phyloP scores from a whole-genome alignment of 2,329 filamentous ascomycete genomes.

The Verticillium zaregamsianum region DNA sequence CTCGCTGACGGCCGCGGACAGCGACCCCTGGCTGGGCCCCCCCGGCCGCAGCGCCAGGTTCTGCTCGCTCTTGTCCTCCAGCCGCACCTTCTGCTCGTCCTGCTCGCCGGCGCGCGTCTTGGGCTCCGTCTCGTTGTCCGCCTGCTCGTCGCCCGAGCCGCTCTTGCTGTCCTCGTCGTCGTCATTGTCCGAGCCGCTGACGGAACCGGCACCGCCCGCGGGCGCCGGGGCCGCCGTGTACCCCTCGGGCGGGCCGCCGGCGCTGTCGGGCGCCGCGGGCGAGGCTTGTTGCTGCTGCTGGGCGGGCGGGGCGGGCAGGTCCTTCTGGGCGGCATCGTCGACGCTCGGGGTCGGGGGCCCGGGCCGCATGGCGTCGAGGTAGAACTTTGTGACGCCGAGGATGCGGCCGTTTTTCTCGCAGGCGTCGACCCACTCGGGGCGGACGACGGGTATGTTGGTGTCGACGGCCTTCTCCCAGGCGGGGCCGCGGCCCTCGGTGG shows the following conservation, averaged over 20 bases:
- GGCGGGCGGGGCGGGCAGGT: conserved; percentile 21
- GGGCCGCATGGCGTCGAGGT: conserved; percentile 71
- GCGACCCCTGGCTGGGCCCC: conserved; percentile 15
- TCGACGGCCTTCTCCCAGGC: conserved; percentile 96
- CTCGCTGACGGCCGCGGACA: conserved; percentile 18
- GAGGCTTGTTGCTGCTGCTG: conserved; percentile 15
- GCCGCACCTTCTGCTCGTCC: conserved; percentile 52
- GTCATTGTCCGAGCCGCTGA: conserved; percentile 9
- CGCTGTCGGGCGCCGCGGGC: conserved; percentile 12
- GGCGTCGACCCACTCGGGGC: conserved; percentile 96
- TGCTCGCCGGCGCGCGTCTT: conserved; percentile 27
- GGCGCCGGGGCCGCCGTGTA: conserved; percentile 13
- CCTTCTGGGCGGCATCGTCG: conserved; percentile 25
- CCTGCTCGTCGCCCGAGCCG: conserved; percentile 24
- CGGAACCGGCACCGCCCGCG: conserved; percentile 6
- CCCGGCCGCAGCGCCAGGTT: conserved; percentile 46
- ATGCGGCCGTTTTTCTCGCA: conserved; percentile 91
- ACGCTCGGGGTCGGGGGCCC: conserved; percentile 30
- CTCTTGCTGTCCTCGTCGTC: conserved; percentile 22
- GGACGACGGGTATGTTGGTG: conserved; percentile 95
- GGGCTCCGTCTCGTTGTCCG: conserved; percentile 31
- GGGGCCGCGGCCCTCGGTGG: conserved; percentile 83
- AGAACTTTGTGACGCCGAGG: conserved; percentile 91
- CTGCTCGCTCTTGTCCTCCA: conserved; percentile 52
- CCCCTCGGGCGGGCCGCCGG: conserved; percentile 20